Evolutionary conservation across 1,284 basidiomycete genomes (phyloP).

Genomic region (Marasmius sp.): DNA sequence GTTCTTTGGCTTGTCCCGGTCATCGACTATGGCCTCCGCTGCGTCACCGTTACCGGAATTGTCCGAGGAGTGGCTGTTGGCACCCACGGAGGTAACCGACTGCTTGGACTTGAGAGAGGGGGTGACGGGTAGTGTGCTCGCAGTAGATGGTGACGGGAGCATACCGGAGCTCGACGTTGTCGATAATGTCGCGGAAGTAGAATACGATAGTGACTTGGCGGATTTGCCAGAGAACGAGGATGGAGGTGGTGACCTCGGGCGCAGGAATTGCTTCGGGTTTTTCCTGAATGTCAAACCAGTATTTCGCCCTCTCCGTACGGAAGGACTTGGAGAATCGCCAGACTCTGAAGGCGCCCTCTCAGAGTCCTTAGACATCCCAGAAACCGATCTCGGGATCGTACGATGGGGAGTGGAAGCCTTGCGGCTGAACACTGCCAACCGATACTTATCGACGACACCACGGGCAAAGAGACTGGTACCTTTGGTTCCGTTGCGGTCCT

Average conservation of each 20-base stretch:
- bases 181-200: conserved; percentile 46
- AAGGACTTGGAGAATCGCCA: conserved; percentile 43
- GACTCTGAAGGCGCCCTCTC: conserved; percentile 38
- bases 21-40: conserved; percentile 26
- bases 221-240: conserved; percentile 55
- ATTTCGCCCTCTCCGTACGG: conserved; percentile 64
- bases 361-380: conserved; percentile 57
- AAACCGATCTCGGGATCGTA: conserved; percentile 45
- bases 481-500: conserved; percentile 76
- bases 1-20: conserved; percentile 56
- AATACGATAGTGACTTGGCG: conserved; percentile 43
- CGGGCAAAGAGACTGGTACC: conserved; percentile 79
- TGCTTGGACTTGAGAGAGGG: conserved; percentile 80
- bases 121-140: conserved; percentile 39
- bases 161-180: conserved; percentile 35
- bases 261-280: conserved; percentile 66
- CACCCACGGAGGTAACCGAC: conserved; percentile 68
- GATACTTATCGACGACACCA: conserved; percentile 80
- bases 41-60: conserved; percentile 58
- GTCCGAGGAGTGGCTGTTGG: conserved; percentile 68
- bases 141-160: background rate
- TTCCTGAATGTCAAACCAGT: conserved; percentile 71
- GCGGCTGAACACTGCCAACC: conserved; percentile 72
- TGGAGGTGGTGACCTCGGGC: conserved; percentile 61
- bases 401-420: conserved; percentile 66